Base-by-base conservation (phyloP, 2,329 filamentous ascomycete species). In the Ophiostoma sp. region DNA sequence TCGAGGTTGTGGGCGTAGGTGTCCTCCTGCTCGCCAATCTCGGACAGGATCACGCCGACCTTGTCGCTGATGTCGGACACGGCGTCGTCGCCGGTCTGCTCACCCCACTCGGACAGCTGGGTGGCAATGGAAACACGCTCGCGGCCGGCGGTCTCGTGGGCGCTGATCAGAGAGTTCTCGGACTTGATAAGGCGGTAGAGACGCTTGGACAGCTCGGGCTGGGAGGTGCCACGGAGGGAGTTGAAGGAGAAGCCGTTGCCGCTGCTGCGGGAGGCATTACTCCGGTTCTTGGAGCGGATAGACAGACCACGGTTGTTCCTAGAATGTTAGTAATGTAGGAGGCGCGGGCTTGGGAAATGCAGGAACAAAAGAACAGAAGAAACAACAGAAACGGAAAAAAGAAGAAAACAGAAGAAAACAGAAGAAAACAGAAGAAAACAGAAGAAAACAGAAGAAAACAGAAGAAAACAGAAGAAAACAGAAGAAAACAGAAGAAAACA, bases 51-150 rank as follows among this genome's bases (percentile, higher is more conserved):
- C 54, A 98, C 94, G 68, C 93, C 95, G 68, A 99, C 85, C 85
- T 99, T 99, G 85, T 98, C 95, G 71, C 91, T 93, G 75, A 99
- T 87, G 78, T 98, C 95, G 68, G 88, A 93, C 76, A 98, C 85
- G 68, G 89, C 88, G 72, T 96, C 93, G 77, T 99, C 95, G 69
- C 88, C 87, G 1, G 94, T 97, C 72, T 91, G 87, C 81, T 98
- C 94, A 71, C 95, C 95, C 95, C 95, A 99, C 75, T 98, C 94
- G 8, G 93, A 96, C 64, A 99, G 87, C 82, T 98, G 94, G 13
- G 89, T 88, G 20, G 94, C 95, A 76, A 98, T 93, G 67, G 88
- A 87, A 72, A 92, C 82, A 71, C 93, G 91, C 82, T 97, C 94
- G 72, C 90, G 90, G 67, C 89, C 92, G 7, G 94, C 95, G 7